Evolutionary conservation across 768 basidiomycete genomes (phyloP), one percentile per base, ranked within the genome.

Genomic region (Macrolepiota albuminosa): DNA sequence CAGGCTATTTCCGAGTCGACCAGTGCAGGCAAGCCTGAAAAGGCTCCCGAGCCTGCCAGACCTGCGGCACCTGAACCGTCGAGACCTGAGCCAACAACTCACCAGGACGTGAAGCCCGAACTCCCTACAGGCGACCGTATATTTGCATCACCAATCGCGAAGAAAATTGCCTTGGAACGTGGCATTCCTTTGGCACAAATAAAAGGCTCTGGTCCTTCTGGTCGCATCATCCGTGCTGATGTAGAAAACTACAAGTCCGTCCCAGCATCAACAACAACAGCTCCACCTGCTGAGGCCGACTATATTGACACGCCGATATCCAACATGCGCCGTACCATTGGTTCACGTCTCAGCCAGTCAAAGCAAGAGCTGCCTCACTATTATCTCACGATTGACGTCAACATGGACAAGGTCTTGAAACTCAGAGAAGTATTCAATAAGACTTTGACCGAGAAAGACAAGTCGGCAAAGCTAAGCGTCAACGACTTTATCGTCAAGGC

Each of bases 401-500:
- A 90, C 78, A 97, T 99, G 95, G 95, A 93, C 81, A 91, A 92
- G 80, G 87, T 94, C 21, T 72, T 91, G 70, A 98, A 97, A 76
- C 83, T 99, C 63, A 83, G 97, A 52, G 87, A 96, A 75, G 88
- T 98, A 63, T 98, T 99, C 80, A 99, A 99, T 84, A 87, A 87
- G 74, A 81, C 89, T 18, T 74, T 93, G 42, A 81, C 83, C 29
- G 91, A 92, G 69, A 90, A 91, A 75, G 93, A 95, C 72, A 96
- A 95, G 78, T 75, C 81, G 47, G 86, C 90, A 36, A 99, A 98
- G 79, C 84, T 99, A 55, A 95, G 93, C 66, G 93, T 99, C 60
- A 98, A 98, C 73, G 97, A 99, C 76, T 99, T 99, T 72, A 85
- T 99, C 68, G 86, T 98, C 70, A 99, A 99, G 76, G 97, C 94